These are phyloP conservation scores for Ilyonectria destructans DNA, from an alignment of 2,329 filamentous ascomycete genomes.

Conservation along the genomic window DNA sequence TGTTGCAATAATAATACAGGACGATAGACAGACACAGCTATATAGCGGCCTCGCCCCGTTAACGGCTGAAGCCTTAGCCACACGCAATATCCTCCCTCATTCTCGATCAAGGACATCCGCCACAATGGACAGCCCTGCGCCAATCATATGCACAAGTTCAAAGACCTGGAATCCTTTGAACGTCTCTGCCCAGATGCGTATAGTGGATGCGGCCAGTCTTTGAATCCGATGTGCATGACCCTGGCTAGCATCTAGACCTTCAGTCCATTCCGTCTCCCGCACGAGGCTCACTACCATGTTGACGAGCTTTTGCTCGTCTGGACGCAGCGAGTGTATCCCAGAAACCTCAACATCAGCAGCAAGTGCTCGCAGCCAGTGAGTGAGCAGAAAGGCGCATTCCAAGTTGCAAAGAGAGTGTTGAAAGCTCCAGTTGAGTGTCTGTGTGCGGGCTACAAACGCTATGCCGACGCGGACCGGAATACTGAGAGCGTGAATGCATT, in stretches of 20 bases:
- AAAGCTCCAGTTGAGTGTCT: slow-evolving; percentile 36
- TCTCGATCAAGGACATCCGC: slow-evolving; percentile 13
- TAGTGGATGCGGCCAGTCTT: slow-evolving; percentile 22
- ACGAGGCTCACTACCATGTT: slow-evolving; percentile 24
- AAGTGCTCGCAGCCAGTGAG: slow-evolving; percentile 29
- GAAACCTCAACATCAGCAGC: slow-evolving; percentile 15
- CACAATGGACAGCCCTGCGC: slow-evolving; percentile 10
- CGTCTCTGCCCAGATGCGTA: slow-evolving; percentile 35
- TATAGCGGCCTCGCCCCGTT: too few species aligned
- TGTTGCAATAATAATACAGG: too few species aligned
- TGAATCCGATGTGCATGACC: slow-evolving; percentile 21
- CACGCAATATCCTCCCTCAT: too few species aligned
- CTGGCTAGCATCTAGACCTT: slow-evolving; percentile 2
- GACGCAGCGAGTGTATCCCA: slow-evolving; percentile 1
- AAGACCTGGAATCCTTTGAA: slow-evolving; percentile 38
- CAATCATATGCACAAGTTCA: slow-evolving; percentile 36
- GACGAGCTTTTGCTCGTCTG: slow-evolving; percentile 26
- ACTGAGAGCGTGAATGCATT: slow-evolving; percentile 35
- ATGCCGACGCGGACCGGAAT: slow-evolving; percentile 34
- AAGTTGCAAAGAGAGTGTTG: slow-evolving; percentile 35
- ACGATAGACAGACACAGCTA: too few species aligned
- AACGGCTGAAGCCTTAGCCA: too few species aligned
- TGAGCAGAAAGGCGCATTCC: slow-evolving; percentile 34
- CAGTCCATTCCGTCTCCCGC: slow-evolving; percentile 12
- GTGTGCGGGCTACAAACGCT: slow-evolving; percentile 34